Base-by-base conservation (phyloP, 352 stramenopile genomes). In the Aphanomyces stellatus region DNA sequence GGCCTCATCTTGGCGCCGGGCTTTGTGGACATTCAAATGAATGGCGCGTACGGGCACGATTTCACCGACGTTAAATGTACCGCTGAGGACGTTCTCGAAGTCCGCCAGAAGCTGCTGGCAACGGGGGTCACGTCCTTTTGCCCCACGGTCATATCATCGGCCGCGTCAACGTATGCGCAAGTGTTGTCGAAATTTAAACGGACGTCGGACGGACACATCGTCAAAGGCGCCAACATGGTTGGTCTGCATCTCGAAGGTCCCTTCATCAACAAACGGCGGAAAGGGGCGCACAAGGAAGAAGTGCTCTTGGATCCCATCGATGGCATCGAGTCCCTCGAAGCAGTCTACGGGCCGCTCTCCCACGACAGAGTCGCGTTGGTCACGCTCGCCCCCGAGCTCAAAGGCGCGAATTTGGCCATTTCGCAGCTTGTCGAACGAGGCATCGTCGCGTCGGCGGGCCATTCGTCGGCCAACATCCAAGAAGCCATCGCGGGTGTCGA, bases 11-110 rank as follows among this genome's bases (percentile, higher is more conserved):
- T 89, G 10, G 82, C 83, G 8, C 86, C 88, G 10, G 90, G 90
- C 34, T 96, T 95, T 69, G 88, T 97, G 51, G 90, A 97, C 70
- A 48, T 96, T 28, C 90, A 97, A 75, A 74, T 96, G 51, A 97
- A 97, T 65, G 90, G 90, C 55, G 86, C 78, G 28, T 96, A 85
- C 69, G 88, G 90, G 15, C 70, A 88, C 30, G 88, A 96, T 69
- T 97, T 96, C 70, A 93, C 86, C 7, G 79, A 78, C 63, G 73
- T 76, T 15, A 62, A 55, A n/a, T 76, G 85, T 25, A 73, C 73
- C 19, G 35, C 68, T 22, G 61, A 76, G 48, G 65, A 85, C 33
- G 75, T 91, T 40, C 61, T 78, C 42, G 68, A 76, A 11, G 78
- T 90, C n/a, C 68, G 73, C 19, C 71, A 79, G 35, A 57, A 65